Conservation (phyloP, 75 land plant species). For the Cunninghamia lanceolata region DNA sequence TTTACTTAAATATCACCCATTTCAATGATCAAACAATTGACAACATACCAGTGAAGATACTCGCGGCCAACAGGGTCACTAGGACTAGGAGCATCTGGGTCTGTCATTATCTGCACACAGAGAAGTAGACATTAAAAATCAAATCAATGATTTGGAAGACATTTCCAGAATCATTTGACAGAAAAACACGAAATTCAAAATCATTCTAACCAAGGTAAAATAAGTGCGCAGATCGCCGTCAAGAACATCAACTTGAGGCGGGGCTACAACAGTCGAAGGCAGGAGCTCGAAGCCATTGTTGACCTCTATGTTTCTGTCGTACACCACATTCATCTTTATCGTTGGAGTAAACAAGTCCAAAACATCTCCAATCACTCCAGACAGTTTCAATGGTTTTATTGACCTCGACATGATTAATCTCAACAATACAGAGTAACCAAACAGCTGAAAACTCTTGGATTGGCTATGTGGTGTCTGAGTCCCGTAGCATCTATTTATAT, state of each 20-base stretch:
- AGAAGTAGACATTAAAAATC: background rate
- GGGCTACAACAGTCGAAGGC: slow-evolving; percentile 33
- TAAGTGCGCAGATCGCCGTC: slow-evolving; percentile 44
- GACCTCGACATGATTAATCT: slow-evolving; percentile 25
- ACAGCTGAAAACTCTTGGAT: background rate
- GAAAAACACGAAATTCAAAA: background rate
- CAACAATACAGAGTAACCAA: too few relatives aligned
- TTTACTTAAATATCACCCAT: too few relatives aligned
- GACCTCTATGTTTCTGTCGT: slow-evolving; percentile 42
- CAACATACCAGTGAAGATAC: slow-evolving; percentile 74
- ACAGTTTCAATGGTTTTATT: slow-evolving; percentile 44
- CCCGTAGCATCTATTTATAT: background rate
- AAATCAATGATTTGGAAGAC: too few relatives aligned
- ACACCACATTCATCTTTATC: slow-evolving; percentile 45
- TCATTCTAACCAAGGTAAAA: slow-evolving; percentile 46
- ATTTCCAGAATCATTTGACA: too few relatives aligned
- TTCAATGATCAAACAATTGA: too few relatives aligned
- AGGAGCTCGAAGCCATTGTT: slow-evolving; percentile 64
- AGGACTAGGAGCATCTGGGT: slow-evolving; percentile 95
- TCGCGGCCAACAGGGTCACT: slow-evolving; percentile 77
- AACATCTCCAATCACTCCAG: slow-evolving; percentile 73
- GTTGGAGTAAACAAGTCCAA: slow-evolving; percentile 50
- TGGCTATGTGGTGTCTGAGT: background rate
- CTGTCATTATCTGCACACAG: slow-evolving; percentile 62
- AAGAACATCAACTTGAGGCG: slow-evolving; percentile 47